Percentiles rank a stretch among this genome's conserved stretches.
Evolutionary conservation across 2,329 filamentous ascomycete species (phyloP).

Genomic region (Paradendryphiella salina): DNA sequence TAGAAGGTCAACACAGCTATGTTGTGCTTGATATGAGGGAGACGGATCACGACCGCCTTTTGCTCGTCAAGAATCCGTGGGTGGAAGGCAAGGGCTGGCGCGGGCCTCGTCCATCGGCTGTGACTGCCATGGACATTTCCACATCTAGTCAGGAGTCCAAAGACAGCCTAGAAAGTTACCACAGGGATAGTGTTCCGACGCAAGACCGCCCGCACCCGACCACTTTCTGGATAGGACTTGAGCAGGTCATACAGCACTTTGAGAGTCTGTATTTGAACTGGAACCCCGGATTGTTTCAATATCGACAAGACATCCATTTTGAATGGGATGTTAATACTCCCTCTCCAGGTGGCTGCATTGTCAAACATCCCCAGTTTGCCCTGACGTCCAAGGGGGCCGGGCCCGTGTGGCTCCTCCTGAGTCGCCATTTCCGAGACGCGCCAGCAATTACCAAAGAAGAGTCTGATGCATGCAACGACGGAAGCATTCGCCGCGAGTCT

Average conservation of each 20-base stretch:
- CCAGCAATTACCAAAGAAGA: slow-evolving; percentile 41
- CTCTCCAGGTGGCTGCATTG: slow-evolving; percentile 72
- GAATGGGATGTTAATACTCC: slow-evolving; percentile 67
- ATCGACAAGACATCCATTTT: slow-evolving; percentile 89
- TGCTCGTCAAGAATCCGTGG: slow-evolving; percentile 97
- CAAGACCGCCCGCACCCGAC: slow-evolving; percentile 59
- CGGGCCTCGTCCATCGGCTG: slow-evolving; percentile 48
- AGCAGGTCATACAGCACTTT: slow-evolving; percentile 87
- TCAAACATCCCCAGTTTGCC: slow-evolving; percentile 65
- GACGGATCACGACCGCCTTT: slow-evolving; percentile 62
- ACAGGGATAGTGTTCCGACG: slow-evolving; percentile 34
- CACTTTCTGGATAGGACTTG: slow-evolving; percentile 92
- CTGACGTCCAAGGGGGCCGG: slow-evolving; percentile 59
- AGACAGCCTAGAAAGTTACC: slow-evolving; percentile 26
- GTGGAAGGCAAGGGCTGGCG: slow-evolving; percentile 77
- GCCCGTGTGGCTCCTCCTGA: slow-evolving; percentile 80
- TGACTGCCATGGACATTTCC: slow-evolving; percentile 21
- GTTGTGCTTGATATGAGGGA: slow-evolving; percentile 81
- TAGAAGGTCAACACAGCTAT: slow-evolving; percentile 92
- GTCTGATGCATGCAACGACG: slow-evolving; percentile 41
- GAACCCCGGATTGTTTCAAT: slow-evolving; percentile 82
- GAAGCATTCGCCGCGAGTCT: slow-evolving; percentile 28
- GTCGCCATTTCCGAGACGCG: slow-evolving; percentile 76
- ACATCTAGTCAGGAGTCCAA: slow-evolving; percentile 21
- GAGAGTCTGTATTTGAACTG: slow-evolving; percentile 97